Evolutionary conservation across 2,329 filamentous ascomycete species (phyloP), one percentile per base, ranked within the genome.

Genomic region (Venturia effusa): DNA sequence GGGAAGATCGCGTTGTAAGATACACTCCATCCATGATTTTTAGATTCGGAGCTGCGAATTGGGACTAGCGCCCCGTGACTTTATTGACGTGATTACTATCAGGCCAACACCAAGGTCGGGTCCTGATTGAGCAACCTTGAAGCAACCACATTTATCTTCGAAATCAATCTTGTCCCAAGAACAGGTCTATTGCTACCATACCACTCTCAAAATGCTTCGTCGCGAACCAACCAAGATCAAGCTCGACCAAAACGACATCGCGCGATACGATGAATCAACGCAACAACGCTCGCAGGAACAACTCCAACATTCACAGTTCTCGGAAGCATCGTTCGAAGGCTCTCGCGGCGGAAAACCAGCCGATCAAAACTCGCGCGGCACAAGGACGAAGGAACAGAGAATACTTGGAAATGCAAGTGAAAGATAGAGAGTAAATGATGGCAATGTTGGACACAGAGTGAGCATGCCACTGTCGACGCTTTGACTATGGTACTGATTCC

Each of bases 181-280:
- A 24, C 19, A 27, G 45, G n/a, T 15, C 11, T n/a, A 57, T 60
- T 60, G 17, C 37, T 43, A 22, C 7, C n/a, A 7, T 4, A 41
- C n/a, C 34, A n/a, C 13, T 17, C 22, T 43, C 10, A 41, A 40
- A 27, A 60, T 60, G 59, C 59, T 60, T 19, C 59, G 59, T 22
- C 34, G 59, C 34, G 59, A 40, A 60, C 59, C 59, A 27, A 60
- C 59, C 34, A 43, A 40, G 37, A 60, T 60, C 40, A 27, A 27
- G 22, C 34, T 60, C 22, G 34, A 40, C 34, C 59, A 60, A 22
- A 37, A 60, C 59, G 59, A 60, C 59, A 43, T 60, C 17, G 34
- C 59, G 40, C 59, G 59, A 27, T 60, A 60, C 59, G 59, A 60
- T 15, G 59, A 60, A 60, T 40, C 59, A 15, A 32, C 13, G 32